These are phyloP conservation scores for Leccinum pachyderme DNA, from an alignment of 1,284 basidiomycete species.

Conservation along the genomic window DNA sequence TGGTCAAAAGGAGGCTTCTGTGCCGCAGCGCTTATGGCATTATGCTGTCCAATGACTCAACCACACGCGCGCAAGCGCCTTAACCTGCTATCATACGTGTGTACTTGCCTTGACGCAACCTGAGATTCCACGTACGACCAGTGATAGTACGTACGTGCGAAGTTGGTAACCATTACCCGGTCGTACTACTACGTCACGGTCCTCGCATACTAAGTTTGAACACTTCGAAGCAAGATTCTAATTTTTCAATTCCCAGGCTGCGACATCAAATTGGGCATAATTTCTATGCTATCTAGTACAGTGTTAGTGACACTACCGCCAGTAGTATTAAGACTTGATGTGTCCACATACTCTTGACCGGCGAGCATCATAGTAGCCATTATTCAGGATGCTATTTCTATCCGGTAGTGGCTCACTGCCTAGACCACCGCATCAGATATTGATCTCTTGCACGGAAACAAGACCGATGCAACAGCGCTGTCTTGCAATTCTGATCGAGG, in stretches of 20 bases:
- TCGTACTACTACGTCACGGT: too few relatives aligned
- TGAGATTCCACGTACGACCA: too few relatives aligned
- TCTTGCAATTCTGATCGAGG: constrained; percentile 1
- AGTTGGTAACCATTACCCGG: too few relatives aligned
- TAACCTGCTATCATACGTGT: too few relatives aligned
- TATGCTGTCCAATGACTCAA: too few relatives aligned
- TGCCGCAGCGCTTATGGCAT: too few relatives aligned
- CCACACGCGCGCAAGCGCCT: too few relatives aligned
- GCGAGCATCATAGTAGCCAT: background rate
- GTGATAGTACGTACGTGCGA: too few relatives aligned
- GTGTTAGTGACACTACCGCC: background rate
- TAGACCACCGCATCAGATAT: background rate
- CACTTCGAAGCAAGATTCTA: too few relatives aligned
- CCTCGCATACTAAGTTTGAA: too few relatives aligned
- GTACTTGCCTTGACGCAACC: too few relatives aligned
- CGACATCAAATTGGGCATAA: background rate
- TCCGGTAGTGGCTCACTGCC: background rate
- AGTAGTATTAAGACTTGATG: background rate
- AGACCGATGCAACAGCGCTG: background rate
- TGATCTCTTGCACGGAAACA: background rate
- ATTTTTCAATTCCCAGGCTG: background rate
- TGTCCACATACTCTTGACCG: background rate
- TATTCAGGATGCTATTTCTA: background rate
- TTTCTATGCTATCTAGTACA: background rate
- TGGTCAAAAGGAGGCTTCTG: too few relatives aligned